Conservation (phyloP, 495 filamentous ascomycete genomes). For the Hyaloscypha variabilis region DNA sequence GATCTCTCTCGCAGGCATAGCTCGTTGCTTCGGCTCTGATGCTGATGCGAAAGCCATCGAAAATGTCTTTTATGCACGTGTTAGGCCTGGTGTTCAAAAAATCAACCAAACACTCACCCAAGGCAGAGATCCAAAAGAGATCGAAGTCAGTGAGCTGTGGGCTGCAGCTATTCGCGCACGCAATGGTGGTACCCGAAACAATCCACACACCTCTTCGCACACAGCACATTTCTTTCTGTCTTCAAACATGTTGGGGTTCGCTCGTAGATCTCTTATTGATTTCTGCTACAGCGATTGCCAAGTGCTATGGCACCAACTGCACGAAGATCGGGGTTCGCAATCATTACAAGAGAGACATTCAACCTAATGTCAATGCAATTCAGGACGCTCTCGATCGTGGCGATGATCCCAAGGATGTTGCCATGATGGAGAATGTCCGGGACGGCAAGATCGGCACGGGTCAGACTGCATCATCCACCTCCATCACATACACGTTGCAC, state of each 20-base stretch:
- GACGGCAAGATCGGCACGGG: constrained; percentile 11
- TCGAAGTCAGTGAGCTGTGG: not conserved
- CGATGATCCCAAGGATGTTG: constrained; percentile 15
- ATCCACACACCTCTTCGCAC: not conserved
- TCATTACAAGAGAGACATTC: constrained; percentile 5
- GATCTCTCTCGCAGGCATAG: not conserved
- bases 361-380: constrained; percentile 1
- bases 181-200: not conserved
- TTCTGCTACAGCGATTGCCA: constrained; percentile 13
- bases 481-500: constrained; percentile 5
- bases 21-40: not conserved
- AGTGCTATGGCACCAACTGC: constrained; percentile 19
- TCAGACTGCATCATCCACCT: not conserved
- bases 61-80: not conserved
- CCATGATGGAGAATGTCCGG: constrained; percentile 1
- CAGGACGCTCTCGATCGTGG: constrained; percentile 5
- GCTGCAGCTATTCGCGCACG: constrained; percentile 1
- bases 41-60: not conserved
- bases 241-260: not conserved
- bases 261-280: constrained; percentile 4
- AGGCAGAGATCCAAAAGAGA: constrained; percentile 13
- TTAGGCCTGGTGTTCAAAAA: not conserved
- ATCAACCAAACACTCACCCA: not conserved
- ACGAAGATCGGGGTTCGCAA: not conserved
- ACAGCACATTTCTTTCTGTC: constrained; percentile 1